phyloP scores from a whole-genome alignment of 2,329 filamentous ascomycete genomes.

The Tympanopsis confertula region DNA sequence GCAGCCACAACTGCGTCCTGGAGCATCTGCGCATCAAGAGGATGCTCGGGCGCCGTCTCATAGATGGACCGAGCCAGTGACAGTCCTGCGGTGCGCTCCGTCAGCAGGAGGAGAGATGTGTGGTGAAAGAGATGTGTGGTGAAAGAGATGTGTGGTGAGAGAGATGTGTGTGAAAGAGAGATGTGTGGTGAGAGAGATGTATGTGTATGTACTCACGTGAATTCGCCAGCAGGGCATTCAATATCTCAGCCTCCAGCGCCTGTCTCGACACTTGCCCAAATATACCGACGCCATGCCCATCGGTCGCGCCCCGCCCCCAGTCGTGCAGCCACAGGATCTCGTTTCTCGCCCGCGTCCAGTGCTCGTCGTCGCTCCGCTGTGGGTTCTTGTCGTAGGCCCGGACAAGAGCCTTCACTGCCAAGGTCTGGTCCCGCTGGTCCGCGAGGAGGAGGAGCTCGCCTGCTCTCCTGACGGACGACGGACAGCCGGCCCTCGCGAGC shows the following conservation, averaged over 20 bases:
- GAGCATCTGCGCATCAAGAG: slow-evolving; percentile 36
- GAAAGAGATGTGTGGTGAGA: too few relatives aligned
- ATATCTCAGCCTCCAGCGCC: slow-evolving; percentile 57
- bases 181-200: background rate
- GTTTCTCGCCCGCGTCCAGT: slow-evolving; percentile 49
- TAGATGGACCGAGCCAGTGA: slow-evolving; percentile 51
- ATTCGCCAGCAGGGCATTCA: slow-evolving; percentile 54
- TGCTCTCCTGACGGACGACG: slow-evolving; percentile 37
- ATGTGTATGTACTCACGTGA: slow-evolving; percentile 33
- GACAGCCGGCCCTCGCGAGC: slow-evolving; percentile 35
- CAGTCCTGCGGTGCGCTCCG: too few relatives aligned
- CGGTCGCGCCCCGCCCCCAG: slow-evolving; percentile 49
- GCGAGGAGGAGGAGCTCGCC: slow-evolving; percentile 54
- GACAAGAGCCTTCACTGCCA: slow-evolving; percentile 46
- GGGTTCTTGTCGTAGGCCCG: slow-evolving; percentile 34
- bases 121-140: too few relatives aligned
- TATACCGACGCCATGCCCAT: slow-evolving; percentile 31
- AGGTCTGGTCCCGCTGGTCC: slow-evolving; percentile 52
- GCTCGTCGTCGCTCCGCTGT: slow-evolving; percentile 48
- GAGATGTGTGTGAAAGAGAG: slow-evolving; percentile 21
- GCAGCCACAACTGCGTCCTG: slow-evolving; percentile 49
- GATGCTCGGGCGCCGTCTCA: slow-evolving; percentile 34
- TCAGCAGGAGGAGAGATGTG: too few relatives aligned
- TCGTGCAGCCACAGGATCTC: slow-evolving; percentile 63
- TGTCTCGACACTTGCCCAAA: slow-evolving; percentile 48